These are phyloP conservation scores for Ogataea kodamae DNA, from an alignment of 805 yeast species.

Conservation along the genomic window DNA sequence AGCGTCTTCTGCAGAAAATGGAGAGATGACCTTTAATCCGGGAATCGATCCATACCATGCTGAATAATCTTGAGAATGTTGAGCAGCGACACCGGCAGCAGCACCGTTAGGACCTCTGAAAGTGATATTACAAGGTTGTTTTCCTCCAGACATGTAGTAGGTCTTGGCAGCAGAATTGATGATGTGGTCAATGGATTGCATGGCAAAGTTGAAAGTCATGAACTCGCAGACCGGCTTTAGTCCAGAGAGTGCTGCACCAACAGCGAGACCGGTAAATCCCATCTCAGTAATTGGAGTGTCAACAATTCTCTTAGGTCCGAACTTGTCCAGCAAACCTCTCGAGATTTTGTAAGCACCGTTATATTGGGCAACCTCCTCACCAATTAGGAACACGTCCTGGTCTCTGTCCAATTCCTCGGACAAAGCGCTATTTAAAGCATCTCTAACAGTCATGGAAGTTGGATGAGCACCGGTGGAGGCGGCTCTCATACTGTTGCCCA, in stretches of 20 bases:
- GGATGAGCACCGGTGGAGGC: conserved; percentile 51
- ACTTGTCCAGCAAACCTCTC: conserved; percentile 90
- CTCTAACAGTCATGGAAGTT: conserved; percentile 84
- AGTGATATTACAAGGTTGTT: conserved; percentile 92
- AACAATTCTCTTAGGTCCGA: conserved; percentile 88
- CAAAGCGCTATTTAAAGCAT: conserved; percentile 90
- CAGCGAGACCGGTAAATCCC: conserved; percentile 96
- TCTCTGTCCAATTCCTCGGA: conserved; percentile 98
- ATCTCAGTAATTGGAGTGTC: conserved; percentile 99
- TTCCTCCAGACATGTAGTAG: conserved; percentile 99
- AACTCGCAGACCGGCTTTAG: conserved; percentile 96
- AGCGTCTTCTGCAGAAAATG: conserved; percentile 93
- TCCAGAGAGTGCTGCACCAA: conserved; percentile 95
- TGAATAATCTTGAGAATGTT: conserved; percentile 96
- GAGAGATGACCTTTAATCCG: conserved; percentile 94
- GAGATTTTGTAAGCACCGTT: conserved; percentile 99
- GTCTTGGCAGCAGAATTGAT: conserved; percentile 99
- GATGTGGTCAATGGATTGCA: conserved; percentile 99
- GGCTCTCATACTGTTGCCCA: conserved; percentile 30
- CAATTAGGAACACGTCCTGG: conserved; percentile 90
- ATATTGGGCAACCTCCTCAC: conserved; percentile 99
- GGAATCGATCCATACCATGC: conserved; percentile 99
- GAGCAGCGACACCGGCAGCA: conserved; percentile 99
- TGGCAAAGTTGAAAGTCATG: conserved; percentile 99
- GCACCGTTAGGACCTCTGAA: conserved; percentile 99